Evolutionary conservation across 2,329 filamentous ascomycete species (phyloP).

Genomic region (Remersonia thermophila): DNA sequence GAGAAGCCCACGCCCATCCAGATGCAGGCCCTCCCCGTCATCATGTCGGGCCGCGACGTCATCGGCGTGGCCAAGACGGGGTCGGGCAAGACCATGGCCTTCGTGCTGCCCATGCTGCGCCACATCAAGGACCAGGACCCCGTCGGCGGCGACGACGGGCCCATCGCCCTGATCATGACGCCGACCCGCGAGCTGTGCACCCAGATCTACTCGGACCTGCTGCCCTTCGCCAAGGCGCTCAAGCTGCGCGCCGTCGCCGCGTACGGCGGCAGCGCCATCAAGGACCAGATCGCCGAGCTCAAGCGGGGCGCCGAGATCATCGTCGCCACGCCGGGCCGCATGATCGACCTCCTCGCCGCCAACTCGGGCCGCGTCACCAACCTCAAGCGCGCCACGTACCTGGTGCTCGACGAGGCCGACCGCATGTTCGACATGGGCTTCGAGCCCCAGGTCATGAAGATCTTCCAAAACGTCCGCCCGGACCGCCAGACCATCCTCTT

Average conservation of each 20-base stretch:
- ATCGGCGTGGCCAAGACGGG: conserved; percentile 96
- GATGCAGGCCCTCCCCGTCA: conserved; percentile 82
- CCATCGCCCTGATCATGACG: conserved; percentile 79
- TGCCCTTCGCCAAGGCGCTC: conserved; percentile 81
- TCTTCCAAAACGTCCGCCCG: conserved; percentile 81
- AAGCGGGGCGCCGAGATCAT: conserved; percentile 93
- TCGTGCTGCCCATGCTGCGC: conserved; percentile 90
- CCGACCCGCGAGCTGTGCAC: conserved; percentile 88
- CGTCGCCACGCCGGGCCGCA: conserved; percentile 85
- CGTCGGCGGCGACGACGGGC: conserved; percentile 72
- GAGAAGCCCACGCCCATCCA: conserved; percentile 89
- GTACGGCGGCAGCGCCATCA: conserved; percentile 90
- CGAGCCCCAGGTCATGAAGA: conserved; percentile 95
- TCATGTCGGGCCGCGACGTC: conserved; percentile 93
- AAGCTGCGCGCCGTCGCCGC: conserved; percentile 79
- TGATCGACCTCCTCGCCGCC: conserved; percentile 88
- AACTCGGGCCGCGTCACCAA: conserved; percentile 94
- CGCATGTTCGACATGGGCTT: conserved; percentile 99
- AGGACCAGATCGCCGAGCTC: conserved; percentile 92
- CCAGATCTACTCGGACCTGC: conserved; percentile 90
- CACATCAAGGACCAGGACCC: conserved; percentile 91
- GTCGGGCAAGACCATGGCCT: conserved; percentile 94
- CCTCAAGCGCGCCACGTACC: conserved; percentile 76
- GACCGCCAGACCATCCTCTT: conserved; percentile 91
- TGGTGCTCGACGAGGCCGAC: conserved; percentile 93